A percentile compares a stretch with the other conserved stretches of the same genome.
phyloP scores from a whole-genome alignment of 1,284 basidiomycete species.

The Ustilago esculenta region DNA sequence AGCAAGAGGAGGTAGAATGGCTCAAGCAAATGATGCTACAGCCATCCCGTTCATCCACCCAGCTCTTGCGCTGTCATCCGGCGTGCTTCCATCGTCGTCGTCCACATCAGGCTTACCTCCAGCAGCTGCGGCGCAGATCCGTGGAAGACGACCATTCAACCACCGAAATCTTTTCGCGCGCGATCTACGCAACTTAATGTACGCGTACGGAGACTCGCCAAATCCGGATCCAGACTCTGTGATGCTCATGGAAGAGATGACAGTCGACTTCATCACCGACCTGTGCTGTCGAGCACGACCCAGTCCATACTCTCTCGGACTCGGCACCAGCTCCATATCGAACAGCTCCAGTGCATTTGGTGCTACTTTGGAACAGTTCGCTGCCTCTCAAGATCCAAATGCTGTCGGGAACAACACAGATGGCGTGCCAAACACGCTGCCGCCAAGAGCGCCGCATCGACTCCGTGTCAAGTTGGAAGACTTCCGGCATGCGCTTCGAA shows the following conservation, averaged over 20 bases:
- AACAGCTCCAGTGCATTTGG: conserved; percentile 32
- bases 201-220: conserved; percentile 91
- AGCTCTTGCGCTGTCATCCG: conserved; percentile 29
- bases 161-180: conserved; percentile 55
- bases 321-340: conserved; percentile 44
- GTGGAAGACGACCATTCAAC: conserved; percentile 53
- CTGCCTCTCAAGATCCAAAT: conserved; percentile 14
- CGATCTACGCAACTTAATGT: conserved; percentile 81
- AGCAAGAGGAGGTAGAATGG: conserved; percentile 14
- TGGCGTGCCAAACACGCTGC: conserved; percentile 16
- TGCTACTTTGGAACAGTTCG: conserved; percentile 26
- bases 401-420: conserved; percentile 22
- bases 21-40: conserved; percentile 15
- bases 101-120: conserved; percentile 14
- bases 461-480: conserved; percentile 64
- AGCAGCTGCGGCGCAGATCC: conserved; percentile 22
- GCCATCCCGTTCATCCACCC: conserved; percentile 44
- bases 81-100: conserved; percentile 12
- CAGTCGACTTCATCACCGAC: conserved; percentile 89
- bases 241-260: conserved; percentile 90
- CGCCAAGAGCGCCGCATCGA: conserved; percentile 45
- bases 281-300: conserved; percentile 73
- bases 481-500: conserved; percentile 62
- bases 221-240: conserved; percentile 86
- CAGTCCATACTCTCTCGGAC: conserved; percentile 53